Base-by-base conservation (phyloP, 2,329 filamentous ascomycete genomes). In the Venturia pyrina region DNA sequence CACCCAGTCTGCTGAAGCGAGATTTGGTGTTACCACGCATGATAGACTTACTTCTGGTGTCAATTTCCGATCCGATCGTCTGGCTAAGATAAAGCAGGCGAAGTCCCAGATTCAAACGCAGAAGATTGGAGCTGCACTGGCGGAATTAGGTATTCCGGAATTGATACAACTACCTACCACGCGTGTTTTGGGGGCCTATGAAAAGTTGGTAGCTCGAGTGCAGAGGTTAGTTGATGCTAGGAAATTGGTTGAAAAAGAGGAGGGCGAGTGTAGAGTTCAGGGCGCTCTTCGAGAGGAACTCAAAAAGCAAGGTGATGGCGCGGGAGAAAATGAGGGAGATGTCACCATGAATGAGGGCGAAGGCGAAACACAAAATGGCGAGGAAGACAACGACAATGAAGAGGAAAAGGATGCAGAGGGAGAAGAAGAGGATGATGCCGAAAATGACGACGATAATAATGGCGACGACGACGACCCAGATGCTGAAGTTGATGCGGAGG, bases 21-120 rank as follows among this genome's bases (percentile, higher is more conserved):
- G 89, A 43, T 98, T 93, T 73, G 95, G 93, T 68, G 89, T 99
- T 11, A 85, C 89, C 8, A 87, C 90, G 69, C 89, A 93, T 73
- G 93, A 98, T 66, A 89, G 93, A 37, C 83, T 97, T 48, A 87
- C 89, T 1, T 89, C 88, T 10, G 93, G 95, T 7, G 90, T 96
- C 44, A 89, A 90, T 17, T 98, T 98, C 82, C 90, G 93, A 15
- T 91, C 91, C 37, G 90, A 93, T 71, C 88, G 86, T 74, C 85
- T 93, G 67, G 87, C 88, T 70, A 92, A 92, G 75, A 84, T 91
- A 32, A 88, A 91, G 66, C 86, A 87, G 46, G 89, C 89, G 69
- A 93, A 93, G 78, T 89, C 85, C 19, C 85, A 88, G 65, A 85
- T 89, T 68, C 89, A 93, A 73, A 90, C 90, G 69, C 77, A 86